A percentile compares a stretch with the other conserved stretches of the same genome.
phyloP scores from a whole-genome alignment of 768 basidiomycete genomes.

The Mycena galericulata region DNA sequence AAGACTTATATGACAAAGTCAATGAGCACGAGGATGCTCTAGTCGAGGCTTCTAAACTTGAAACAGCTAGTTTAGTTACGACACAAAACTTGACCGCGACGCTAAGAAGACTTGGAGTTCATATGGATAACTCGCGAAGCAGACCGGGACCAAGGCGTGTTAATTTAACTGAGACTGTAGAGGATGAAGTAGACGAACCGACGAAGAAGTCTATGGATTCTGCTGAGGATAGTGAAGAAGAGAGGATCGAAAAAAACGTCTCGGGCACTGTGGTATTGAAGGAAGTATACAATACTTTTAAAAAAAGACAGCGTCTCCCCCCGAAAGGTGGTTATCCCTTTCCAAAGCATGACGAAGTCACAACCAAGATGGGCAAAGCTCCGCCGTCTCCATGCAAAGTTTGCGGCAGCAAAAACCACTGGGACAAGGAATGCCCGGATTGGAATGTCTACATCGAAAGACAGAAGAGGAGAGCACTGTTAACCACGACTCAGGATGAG shows the following conservation, averaged over 20 bases:
- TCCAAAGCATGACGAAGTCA: background rate
- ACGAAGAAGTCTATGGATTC: too few relatives aligned
- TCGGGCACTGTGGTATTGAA: too few relatives aligned
- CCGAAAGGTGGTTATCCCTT: slow-evolving; percentile 7
- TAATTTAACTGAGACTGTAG: too few relatives aligned
- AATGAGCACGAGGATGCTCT: background rate
- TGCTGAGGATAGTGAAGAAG: too few relatives aligned
- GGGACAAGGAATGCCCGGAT: slow-evolving; percentile 14
- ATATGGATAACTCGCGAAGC: too few relatives aligned
- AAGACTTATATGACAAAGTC: background rate
- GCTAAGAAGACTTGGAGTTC: too few relatives aligned
- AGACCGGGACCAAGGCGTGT: too few relatives aligned
- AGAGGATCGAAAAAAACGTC: too few relatives aligned
- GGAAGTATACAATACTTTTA: background rate
- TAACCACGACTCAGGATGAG: background rate
- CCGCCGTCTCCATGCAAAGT: slow-evolving; percentile 16
- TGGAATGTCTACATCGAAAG: slow-evolving; percentile 5
- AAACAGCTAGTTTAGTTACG: background rate
- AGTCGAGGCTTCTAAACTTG: too few relatives aligned
- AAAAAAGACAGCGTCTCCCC: background rate
- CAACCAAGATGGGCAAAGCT: background rate
- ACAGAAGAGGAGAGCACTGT: background rate
- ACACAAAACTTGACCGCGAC: too few relatives aligned
- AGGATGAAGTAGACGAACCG: too few relatives aligned
- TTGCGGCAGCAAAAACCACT: slow-evolving; percentile 5